Percentiles rank a stretch among this genome's conserved stretches.
Evolutionary conservation across 106 monocot species (phyloP).

Genomic region (Dactylorhiza incarnata): DNA sequence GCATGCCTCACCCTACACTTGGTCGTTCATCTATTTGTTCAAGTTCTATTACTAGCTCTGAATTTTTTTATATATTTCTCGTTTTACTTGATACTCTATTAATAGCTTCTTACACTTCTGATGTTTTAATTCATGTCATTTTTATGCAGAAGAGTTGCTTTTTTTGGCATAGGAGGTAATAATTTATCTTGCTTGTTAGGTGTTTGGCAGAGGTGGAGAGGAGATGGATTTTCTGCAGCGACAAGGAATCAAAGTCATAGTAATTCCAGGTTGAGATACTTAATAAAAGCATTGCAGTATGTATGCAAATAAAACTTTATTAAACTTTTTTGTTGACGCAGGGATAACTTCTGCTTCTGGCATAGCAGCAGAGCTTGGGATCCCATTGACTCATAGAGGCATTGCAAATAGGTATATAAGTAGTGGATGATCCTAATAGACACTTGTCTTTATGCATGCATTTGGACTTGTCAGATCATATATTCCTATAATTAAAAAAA

Average conservation of each 20-base stretch:
- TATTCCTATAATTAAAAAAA: neutral
- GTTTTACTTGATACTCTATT: neutral
- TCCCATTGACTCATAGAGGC: slow-evolving; percentile 93
- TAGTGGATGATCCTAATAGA: neutral
- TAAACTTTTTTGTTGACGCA: slow-evolving; percentile 15
- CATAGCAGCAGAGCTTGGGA: slow-evolving; percentile 94
- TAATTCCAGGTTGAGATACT: slow-evolving; percentile 76
- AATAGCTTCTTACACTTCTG: neutral
- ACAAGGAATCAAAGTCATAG: slow-evolving; percentile 79
- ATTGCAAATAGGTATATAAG: slow-evolving; percentile 76
- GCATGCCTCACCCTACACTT: neutral
- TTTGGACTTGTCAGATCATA: neutral
- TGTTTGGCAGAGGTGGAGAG: slow-evolving; percentile 98
- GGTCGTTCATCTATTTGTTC: neutral
- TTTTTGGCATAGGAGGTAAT: neutral
- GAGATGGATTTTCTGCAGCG: slow-evolving; percentile 95
- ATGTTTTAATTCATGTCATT: neutral
- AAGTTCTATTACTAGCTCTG: neutral
- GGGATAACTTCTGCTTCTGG: slow-evolving; percentile 99
- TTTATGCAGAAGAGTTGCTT: neutral
- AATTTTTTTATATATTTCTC: neutral
- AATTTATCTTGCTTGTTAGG: slow-evolving; percentile 32
- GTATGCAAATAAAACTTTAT: neutral
- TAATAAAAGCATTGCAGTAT: neutral
- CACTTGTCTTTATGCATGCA: neutral